Conservation (phyloP, 164 flowering plant species). For the Macadamia integrifolia region DNA sequence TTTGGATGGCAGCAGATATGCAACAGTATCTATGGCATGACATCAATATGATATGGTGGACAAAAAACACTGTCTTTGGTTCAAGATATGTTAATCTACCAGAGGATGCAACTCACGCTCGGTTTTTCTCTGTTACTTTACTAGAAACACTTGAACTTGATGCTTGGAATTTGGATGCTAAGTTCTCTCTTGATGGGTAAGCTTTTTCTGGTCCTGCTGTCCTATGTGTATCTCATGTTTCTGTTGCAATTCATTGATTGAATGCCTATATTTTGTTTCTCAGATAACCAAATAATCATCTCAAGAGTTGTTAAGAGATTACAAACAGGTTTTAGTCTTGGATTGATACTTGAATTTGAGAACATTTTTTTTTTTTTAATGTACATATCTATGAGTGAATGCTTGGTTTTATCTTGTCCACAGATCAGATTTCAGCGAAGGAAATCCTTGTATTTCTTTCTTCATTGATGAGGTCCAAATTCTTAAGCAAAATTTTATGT, state of each 20-base stretch:
- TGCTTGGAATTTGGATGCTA: conserved; percentile 42
- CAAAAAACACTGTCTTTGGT: conserved; percentile 37
- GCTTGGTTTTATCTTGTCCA: not conserved
- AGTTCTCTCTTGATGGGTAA: conserved; percentile 28
- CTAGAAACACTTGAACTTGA: conserved; percentile 53
- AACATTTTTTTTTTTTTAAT: not conserved
- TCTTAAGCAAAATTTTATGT: not conserved
- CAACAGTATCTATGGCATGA: conserved; percentile 65
- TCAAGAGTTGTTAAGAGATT: conserved; percentile 58
- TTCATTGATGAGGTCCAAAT: conserved; percentile 52
- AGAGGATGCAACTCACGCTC: conserved; percentile 59
- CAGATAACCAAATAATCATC: conserved; percentile 55
- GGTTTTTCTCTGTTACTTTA: conserved; percentile 59
- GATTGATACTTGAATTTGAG: not conserved
- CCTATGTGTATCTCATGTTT: not conserved
- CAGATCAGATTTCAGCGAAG: conserved; percentile 56
- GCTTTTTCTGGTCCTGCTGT: not conserved
- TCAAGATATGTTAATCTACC: conserved; percentile 45
- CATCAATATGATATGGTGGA: conserved; percentile 35
- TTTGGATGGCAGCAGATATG: conserved; percentile 89
- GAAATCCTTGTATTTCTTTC: conserved; percentile 51
- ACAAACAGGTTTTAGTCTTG: conserved; percentile 48
- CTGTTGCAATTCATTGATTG: not conserved
- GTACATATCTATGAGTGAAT: not conserved
- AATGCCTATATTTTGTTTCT: conserved; percentile 6